Percentiles rank a stretch among this genome's conserved stretches.
Evolutionary conservation across 2,329 filamentous ascomycete genomes (phyloP).

Genomic region (Venturiaceae sp.): DNA sequence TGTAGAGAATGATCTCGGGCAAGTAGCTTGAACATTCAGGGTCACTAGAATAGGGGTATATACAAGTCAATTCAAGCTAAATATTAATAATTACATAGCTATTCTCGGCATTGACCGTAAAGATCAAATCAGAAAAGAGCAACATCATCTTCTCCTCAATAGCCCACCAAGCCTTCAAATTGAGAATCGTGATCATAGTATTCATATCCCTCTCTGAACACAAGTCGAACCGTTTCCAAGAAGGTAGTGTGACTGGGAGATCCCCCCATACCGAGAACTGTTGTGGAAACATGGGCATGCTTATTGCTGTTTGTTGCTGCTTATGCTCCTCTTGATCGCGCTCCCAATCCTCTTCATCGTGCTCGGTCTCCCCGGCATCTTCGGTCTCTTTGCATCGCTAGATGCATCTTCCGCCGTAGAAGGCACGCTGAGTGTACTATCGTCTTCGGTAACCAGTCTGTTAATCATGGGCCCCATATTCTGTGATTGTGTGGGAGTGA

Average conservation of each 20-base stretch:
- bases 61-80: no score
- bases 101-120: neutral
- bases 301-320: neutral
- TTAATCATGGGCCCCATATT: neutral
- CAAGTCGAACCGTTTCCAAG: no score
- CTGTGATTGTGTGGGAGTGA: neutral
- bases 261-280: no score
- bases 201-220: no score
- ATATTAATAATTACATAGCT: neutral
- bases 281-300: no score
- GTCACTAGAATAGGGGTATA: no score
- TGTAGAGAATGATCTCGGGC: no score
- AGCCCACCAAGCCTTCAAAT: no score
- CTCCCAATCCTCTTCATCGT: constrained; percentile 8
- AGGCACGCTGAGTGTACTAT: neutral
- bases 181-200: no score
- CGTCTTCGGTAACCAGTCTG: neutral
- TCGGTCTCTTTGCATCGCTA: neutral
- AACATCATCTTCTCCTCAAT: neutral
- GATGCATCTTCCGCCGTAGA: neutral
- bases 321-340: constrained; percentile 4
- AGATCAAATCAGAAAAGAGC: neutral
- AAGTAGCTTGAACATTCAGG: no score
- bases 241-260: no score
- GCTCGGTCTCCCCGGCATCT: neutral